phyloP scores from a whole-genome alignment of 1,284 basidiomycete genomes.

The Fomitiporia mediterranea region DNA sequence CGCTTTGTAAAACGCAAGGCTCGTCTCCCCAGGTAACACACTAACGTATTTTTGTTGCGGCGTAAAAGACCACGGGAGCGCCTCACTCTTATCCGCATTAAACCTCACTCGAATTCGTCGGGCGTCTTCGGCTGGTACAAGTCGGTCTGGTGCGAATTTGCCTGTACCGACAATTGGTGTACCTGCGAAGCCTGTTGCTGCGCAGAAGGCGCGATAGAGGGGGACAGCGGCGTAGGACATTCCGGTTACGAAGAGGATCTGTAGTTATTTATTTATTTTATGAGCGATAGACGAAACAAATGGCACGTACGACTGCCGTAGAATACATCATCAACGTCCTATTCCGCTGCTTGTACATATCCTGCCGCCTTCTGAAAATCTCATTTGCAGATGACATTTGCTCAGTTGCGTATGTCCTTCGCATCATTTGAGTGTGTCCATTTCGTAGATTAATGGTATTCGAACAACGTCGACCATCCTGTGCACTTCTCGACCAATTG shows the following conservation, averaged over 20 bases:
- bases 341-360: conserved; percentile 51
- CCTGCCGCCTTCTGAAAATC: conserved; percentile 26
- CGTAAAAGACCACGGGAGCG: conserved; percentile 90
- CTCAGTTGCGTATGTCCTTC: conserved; percentile 10
- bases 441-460: background rate
- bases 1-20: conserved; percentile 94
- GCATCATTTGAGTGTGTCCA: conserved; percentile 1
- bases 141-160: conserved; percentile 76
- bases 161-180: conserved; percentile 86
- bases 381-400: background rate
- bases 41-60: conserved; percentile 89
- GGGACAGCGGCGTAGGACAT: conserved; percentile 96
- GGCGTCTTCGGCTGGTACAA: conserved; percentile 70
- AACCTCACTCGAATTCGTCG: conserved; percentile 90
- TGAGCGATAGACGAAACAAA: conserved; percentile 6
- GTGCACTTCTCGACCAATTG: conserved; percentile 10
- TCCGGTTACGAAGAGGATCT: conserved; percentile 82
- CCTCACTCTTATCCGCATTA: conserved; percentile 88
- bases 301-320: conserved; percentile 62
- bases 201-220: conserved; percentile 96
- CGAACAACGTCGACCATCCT: background rate
- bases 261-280: too few species aligned
- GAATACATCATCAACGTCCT: conserved; percentile 75
- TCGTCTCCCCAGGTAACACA: conserved; percentile 94
- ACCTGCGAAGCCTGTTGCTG: conserved; percentile 96